These are phyloP conservation scores for Hyaloscypha variabilis DNA, from an alignment of 495 filamentous ascomycete genomes.

Conservation along the genomic window DNA sequence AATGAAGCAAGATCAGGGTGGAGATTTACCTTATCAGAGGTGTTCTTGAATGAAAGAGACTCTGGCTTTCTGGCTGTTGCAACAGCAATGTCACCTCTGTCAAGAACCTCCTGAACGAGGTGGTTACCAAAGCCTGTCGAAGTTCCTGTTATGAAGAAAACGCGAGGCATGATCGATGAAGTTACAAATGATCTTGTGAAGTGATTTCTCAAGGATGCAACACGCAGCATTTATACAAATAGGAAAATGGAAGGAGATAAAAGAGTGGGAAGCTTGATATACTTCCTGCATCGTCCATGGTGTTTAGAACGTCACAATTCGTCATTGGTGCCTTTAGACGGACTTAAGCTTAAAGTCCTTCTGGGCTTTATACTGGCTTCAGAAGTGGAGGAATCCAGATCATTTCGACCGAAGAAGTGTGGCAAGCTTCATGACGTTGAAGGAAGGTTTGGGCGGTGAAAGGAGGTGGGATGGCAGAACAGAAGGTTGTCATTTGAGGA, in stretches of 20 bases:
- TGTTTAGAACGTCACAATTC: not conserved
- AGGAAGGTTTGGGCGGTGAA: not conserved
- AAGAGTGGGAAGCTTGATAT: not conserved
- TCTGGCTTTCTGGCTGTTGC: constrained; percentile 42
- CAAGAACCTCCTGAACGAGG: constrained; percentile 40
- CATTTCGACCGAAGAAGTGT: not conserved
- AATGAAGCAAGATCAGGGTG: not conserved
- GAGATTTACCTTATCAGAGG: constrained; percentile 19
- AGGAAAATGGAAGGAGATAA: not conserved
- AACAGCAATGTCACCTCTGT: constrained; percentile 41
- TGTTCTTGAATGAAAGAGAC: constrained; percentile 30
- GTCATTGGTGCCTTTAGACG: not conserved
- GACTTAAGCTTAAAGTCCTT: not conserved
- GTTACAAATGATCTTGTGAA: constrained; percentile 7
- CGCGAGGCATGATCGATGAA: constrained; percentile 25
- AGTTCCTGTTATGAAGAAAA: constrained; percentile 40
- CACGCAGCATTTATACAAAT: not conserved
- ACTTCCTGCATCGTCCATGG: not conserved
- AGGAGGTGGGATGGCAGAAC: not conserved
- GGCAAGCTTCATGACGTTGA: not conserved
- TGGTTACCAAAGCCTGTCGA: constrained; percentile 41
- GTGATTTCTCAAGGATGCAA: not conserved
- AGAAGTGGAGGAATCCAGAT: not conserved
- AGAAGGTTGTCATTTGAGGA: not conserved
- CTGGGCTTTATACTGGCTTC: not conserved